Evolutionary conservation across 805 yeast genomes (phyloP).

Genomic region (Hanseniaspora meyeri): DNA sequence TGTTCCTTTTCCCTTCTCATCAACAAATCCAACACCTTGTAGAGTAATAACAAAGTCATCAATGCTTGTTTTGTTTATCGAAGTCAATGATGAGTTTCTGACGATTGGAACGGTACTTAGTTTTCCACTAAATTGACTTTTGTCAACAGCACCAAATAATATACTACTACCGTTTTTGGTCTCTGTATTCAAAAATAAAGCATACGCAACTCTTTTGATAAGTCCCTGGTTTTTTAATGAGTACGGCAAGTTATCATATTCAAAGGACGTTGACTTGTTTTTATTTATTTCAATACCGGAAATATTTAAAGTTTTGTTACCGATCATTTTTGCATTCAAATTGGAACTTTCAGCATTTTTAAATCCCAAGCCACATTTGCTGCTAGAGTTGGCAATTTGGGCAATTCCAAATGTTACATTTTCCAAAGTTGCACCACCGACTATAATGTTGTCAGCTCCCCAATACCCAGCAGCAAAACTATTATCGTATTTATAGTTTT

Average conservation of each 20-base stretch:
- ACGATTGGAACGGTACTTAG: constrained; percentile 41
- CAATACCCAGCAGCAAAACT: not conserved
- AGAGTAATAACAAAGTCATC: constrained; percentile 23
- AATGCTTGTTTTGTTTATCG: constrained; percentile 16
- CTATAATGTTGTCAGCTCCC: not conserved
- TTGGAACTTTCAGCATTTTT: not conserved
- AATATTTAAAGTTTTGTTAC: not conserved
- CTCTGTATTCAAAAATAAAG: constrained; percentile 43
- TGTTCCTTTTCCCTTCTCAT: not conserved
- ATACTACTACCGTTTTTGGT: constrained; percentile 38
- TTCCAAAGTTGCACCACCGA: not conserved
- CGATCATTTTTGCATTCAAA: not conserved
- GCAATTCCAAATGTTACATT: not conserved
- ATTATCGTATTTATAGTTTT: not conserved
- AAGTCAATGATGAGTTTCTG: constrained; percentile 24
- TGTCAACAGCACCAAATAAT: constrained; percentile 63
- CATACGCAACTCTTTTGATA: constrained; percentile 45
- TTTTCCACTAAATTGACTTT: constrained; percentile 45
- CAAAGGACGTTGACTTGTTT: constrained; percentile 8
- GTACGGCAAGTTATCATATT: constrained; percentile 55
- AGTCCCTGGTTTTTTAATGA: constrained; percentile 46
- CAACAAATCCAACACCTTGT: constrained; percentile 20
- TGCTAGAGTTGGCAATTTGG: not conserved
- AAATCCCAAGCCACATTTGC: not conserved
- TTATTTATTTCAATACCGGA: not conserved